These are phyloP conservation scores for Cryphonectria nitschkei DNA, from an alignment of 2,329 filamentous ascomycete genomes.

Conservation along the genomic window DNA sequence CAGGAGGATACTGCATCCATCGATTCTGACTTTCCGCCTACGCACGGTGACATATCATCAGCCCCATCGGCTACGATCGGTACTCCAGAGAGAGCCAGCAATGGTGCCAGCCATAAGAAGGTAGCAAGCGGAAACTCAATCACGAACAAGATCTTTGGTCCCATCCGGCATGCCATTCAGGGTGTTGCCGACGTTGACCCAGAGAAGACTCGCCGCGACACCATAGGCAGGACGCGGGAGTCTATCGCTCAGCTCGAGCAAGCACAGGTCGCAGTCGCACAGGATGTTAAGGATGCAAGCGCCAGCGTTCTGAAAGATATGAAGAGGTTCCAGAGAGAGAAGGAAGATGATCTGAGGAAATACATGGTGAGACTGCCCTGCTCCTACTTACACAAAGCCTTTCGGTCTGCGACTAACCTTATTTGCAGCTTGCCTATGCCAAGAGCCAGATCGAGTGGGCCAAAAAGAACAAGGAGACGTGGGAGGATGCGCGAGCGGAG, in stretches of 20 bases:
- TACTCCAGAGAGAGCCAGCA: conserved; percentile 57
- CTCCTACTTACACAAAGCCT: conserved; percentile 9
- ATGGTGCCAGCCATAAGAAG: conserved; percentile 70
- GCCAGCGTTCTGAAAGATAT: conserved; percentile 85
- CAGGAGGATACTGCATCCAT: conserved; percentile 85
- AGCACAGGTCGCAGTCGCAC: conserved; percentile 83
- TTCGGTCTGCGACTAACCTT: background rate
- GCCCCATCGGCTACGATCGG: conserved; percentile 76
- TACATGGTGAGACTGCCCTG: conserved; percentile 79
- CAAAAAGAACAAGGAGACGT: conserved; percentile 85
- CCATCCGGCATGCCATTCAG: conserved; percentile 92
- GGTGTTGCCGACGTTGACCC: conserved; percentile 96
- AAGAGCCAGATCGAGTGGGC: conserved; percentile 95
- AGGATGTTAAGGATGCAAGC: conserved; percentile 93
- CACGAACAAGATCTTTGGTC: conserved; percentile 90
- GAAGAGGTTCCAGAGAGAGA: conserved; percentile 90
- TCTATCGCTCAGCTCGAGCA: conserved; percentile 85
- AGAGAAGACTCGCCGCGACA: conserved; percentile 86
- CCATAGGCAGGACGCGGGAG: conserved; percentile 94
- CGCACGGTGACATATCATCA: conserved; percentile 73
- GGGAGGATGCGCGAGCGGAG: conserved; percentile 87
- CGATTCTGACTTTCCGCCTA: conserved; percentile 94
- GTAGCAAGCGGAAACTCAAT: conserved; percentile 86
- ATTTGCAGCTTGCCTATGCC: conserved; percentile 78
- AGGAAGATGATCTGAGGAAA: conserved; percentile 88